These are phyloP conservation scores for Pichia scutulata DNA, from an alignment of 805 yeast genomes.

Conservation along the genomic window DNA sequence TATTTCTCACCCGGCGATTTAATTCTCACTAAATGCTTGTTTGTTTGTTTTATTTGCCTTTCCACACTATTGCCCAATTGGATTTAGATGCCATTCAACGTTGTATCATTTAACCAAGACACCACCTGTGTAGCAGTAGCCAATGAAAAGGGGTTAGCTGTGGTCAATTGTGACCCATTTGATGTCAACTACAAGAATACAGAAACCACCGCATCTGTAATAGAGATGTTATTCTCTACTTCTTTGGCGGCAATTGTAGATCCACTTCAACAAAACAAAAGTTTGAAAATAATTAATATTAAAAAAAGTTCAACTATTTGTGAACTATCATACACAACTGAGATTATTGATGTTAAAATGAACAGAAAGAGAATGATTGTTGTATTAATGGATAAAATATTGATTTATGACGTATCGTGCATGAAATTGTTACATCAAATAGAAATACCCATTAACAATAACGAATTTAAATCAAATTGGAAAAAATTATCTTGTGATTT, in stretches of 20 bases:
- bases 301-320: constrained; percentile 70
- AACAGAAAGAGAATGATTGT: constrained; percentile 80
- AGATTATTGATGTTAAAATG: constrained; percentile 63
- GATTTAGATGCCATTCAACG: background rate
- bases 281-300: constrained; percentile 74
- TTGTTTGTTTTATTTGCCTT: background rate
- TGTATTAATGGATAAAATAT: constrained; percentile 70
- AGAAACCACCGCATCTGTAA: constrained; percentile 54
- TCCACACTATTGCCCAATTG: background rate
- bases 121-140: background rate
- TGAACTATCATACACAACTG: constrained; percentile 78
- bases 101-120: background rate
- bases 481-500: constrained; percentile 18
- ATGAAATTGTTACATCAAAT: constrained; percentile 73
- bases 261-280: constrained; percentile 43
- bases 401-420: constrained; percentile 83
- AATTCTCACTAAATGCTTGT: background rate
- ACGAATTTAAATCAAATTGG: constrained; percentile 16
- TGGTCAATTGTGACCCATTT: constrained; percentile 84
- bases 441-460: constrained; percentile 33
- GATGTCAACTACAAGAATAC: constrained; percentile 38
- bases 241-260: constrained; percentile 77
- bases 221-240: constrained; percentile 88
- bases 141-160: constrained; percentile 37
- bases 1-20: background rate